A percentile compares a stretch with the other conserved stretches of the same genome.
These are phyloP conservation scores for Exophiala dermatitidis DNA, from an alignment of 2,329 filamentous ascomycete species.

Conservation along the genomic window DNA sequence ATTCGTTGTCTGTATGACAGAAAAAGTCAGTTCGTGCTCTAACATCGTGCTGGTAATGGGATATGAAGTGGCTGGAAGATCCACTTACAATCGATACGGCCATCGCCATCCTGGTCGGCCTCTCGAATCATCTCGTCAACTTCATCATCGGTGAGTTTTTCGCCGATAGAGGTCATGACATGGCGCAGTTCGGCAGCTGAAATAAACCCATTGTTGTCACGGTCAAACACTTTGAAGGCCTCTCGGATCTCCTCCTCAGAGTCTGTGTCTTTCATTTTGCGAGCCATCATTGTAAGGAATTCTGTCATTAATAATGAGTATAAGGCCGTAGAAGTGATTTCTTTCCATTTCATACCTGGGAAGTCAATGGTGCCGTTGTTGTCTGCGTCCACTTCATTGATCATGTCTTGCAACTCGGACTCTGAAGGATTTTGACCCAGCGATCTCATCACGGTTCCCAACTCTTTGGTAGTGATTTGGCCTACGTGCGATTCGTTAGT, in stretches of 20 bases:
- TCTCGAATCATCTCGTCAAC: slow-evolving; percentile 92
- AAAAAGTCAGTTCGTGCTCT: background rate
- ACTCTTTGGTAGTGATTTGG: slow-evolving; percentile 86
- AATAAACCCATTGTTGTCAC: slow-evolving; percentile 88
- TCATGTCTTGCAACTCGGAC: slow-evolving; percentile 87
- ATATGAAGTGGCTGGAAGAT: background rate
- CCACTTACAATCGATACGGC: slow-evolving; percentile 73
- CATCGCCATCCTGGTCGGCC: slow-evolving; percentile 82
- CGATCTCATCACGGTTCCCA: slow-evolving; percentile 85
- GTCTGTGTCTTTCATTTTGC: slow-evolving; percentile 91
- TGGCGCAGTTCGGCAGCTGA: slow-evolving; percentile 81
- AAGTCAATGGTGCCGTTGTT: slow-evolving; percentile 92
- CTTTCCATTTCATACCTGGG: slow-evolving; percentile 55
- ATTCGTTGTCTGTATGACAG: slow-evolving; percentile 67
- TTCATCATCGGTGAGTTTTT: slow-evolving; percentile 85
- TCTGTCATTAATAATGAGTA: slow-evolving; percentile 45
- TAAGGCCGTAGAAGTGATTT: background rate
- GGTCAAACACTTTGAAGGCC: slow-evolving; percentile 85
- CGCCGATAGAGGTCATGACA: slow-evolving; percentile 86
- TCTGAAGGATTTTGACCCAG: slow-evolving; percentile 84
- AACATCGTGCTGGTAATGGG: background rate
- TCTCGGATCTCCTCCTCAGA: slow-evolving; percentile 86
- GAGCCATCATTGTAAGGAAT: slow-evolving; percentile 88
- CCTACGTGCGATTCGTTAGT: slow-evolving; percentile 44
- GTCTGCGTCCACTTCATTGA: slow-evolving; percentile 86